Percentiles rank a stretch among this genome's conserved stretches.
These are phyloP conservation scores for Paracamarosporium sp. DNA, from an alignment of 2,329 filamentous ascomycete genomes.

Conservation along the genomic window DNA sequence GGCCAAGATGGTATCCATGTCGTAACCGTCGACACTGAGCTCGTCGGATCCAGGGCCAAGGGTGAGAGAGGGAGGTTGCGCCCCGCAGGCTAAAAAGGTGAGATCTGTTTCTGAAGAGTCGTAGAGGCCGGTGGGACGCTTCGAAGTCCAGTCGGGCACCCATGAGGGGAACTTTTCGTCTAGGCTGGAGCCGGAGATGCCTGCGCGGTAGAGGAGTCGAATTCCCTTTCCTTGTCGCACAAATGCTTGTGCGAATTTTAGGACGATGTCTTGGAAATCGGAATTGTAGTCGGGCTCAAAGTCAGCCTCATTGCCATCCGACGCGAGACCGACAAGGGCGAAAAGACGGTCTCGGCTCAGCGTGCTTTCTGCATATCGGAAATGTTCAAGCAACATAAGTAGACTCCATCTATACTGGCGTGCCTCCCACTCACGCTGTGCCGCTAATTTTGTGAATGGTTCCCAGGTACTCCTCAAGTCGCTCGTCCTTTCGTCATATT, in stretches of 20 bases:
- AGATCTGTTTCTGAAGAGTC: background rate
- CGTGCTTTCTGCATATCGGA: conserved; percentile 2
- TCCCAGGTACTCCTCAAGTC: background rate
- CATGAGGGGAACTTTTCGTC: conserved; percentile 5
- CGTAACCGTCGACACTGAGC: background rate
- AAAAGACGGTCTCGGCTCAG: conserved; percentile 4
- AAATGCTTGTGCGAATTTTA: conserved; percentile 5
- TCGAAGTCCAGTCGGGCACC: conserved; percentile 4
- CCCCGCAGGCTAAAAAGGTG: background rate
- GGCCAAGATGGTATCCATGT: background rate
- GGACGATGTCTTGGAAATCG: background rate
- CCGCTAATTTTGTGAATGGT: background rate
- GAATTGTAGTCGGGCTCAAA: conserved; percentile 7
- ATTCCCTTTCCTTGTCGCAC: background rate
- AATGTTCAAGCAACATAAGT: conserved; percentile 1
- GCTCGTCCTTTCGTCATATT: background rate
- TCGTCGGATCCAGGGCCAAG: background rate
- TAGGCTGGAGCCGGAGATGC: background rate
- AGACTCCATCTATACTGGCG: background rate
- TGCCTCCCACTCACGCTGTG: background rate
- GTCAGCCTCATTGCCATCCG: background rate
- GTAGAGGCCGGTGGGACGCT: background rate
- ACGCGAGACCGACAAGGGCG: conserved; percentile 3
- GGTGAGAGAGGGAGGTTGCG: background rate
- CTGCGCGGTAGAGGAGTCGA: conserved; percentile 5